Base-by-base conservation (phyloP, 768 basidiomycete species). In the Boletus rufocinnamomeus region DNA sequence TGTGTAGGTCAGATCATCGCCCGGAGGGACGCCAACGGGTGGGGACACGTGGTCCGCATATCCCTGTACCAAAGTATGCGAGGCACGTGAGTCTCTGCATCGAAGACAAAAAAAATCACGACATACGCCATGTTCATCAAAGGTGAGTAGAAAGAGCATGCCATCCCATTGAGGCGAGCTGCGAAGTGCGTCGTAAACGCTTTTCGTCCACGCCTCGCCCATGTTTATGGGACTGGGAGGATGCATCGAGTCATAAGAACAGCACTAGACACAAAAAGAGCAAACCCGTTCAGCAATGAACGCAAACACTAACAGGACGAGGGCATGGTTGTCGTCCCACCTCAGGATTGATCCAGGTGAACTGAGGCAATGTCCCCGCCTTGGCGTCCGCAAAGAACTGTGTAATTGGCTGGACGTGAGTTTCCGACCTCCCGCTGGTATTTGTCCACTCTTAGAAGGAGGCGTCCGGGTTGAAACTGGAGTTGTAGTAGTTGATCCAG, bases 321-420 rank as follows among this genome's bases (percentile, higher is more conserved):
- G 2, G 3, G n/a, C 19, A 7, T 9, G 4, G 4, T 25, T 4
- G 21, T n/a, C 47, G 17, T 27, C 55, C 8, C 23, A 70, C 66
- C 69, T 69, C 68, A 2, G 68, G 68, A 43, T 69, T 69, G 37
- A 69, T 70, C 50, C 58, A 69, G 6, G 66, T 68, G 25, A 69
- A 68, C 54, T 63, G 69, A 6, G 68, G 69, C n/a, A 69, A 48
- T 3, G 23, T 65, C 10, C 68, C 69, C 1, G 66, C 66, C 21
- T 57, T 21, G 21, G 68, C 68, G 17, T 70, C 68, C 0, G 44
- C 51, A 27, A 59, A 69, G 25, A 69, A 69, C 35, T 58, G 49
- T 0, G 41, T 25, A 38, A 69, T 65, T 0, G 66, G 66, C 28
- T 27, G 11, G 19, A 69, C 63, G 17, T 69, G 40, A 0, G 68